phyloP scores from a whole-genome alignment of 2,329 filamentous ascomycete genomes.

The Curvularia eragrostidis region DNA sequence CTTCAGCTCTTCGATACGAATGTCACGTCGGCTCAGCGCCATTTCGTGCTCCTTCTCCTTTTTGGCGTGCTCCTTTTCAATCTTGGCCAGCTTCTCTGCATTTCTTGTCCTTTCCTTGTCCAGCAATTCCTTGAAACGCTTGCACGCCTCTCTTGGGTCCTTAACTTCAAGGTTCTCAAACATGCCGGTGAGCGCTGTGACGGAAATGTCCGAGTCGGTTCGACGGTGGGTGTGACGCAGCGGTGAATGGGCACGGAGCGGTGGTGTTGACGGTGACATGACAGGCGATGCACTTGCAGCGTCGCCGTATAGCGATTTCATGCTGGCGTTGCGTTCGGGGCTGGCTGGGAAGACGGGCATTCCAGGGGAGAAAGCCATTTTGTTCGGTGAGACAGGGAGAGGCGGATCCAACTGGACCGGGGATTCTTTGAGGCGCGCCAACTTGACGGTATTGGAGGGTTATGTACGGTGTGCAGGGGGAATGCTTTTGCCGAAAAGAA shows the following conservation, averaged over 20 bases:
- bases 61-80: slow-evolving; percentile 72
- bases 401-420: slow-evolving; percentile 48
- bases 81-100: slow-evolving; percentile 43
- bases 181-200: slow-evolving; percentile 66
- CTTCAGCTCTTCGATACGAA: slow-evolving; percentile 35
- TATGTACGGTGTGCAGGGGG: slow-evolving; percentile 12
- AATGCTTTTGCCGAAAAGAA: slow-evolving; percentile 11
- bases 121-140: slow-evolving; percentile 53
- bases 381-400: slow-evolving; percentile 50
- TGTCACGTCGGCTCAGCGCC: slow-evolving; percentile 19
- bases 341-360: slow-evolving; percentile 67
- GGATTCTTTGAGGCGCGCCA: slow-evolving; percentile 48
- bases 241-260: slow-evolving; percentile 50
- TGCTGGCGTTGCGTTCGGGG: slow-evolving; percentile 67
- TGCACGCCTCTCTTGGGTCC: slow-evolving; percentile 55
- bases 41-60: slow-evolving; percentile 40
- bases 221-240: slow-evolving; percentile 30
- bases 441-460: slow-evolving; percentile 38
- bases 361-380: slow-evolving; percentile 62
- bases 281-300: slow-evolving; percentile 20
- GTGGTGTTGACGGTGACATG: slow-evolving; percentile 40
- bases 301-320: slow-evolving; percentile 42
- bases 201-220: slow-evolving; percentile 48
- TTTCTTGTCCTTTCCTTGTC: slow-evolving; percentile 52
- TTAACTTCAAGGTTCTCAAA: slow-evolving; percentile 71